These are phyloP conservation scores for Thermoascus crustaceus DNA, from an alignment of 2,329 filamentous ascomycete genomes.

Conservation along the genomic window DNA sequence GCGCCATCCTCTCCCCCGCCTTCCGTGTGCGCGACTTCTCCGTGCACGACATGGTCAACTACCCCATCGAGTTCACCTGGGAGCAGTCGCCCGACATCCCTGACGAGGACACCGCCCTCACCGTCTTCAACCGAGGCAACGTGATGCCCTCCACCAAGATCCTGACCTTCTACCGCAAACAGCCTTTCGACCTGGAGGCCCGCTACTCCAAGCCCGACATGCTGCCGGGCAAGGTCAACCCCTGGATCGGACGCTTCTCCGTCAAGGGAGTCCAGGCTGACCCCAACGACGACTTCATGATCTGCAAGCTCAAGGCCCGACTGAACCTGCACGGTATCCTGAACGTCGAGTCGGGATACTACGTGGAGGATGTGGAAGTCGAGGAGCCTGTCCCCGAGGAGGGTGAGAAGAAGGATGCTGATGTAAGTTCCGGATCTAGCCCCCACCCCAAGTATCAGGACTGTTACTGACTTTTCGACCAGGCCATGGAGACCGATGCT, in stretches of 20 bases:
- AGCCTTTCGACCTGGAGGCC: slow-evolving; percentile 92
- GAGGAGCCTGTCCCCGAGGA: slow-evolving; percentile 85
- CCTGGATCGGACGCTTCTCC: slow-evolving; percentile 96
- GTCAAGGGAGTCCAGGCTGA: slow-evolving; percentile 96
- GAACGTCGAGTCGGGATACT: slow-evolving; percentile 95
- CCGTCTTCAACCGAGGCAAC: slow-evolving; percentile 95
- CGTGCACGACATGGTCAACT: slow-evolving; percentile 94
- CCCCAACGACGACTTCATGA: slow-evolving; percentile 95
- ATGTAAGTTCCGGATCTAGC: slow-evolving; percentile 40
- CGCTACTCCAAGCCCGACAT: slow-evolving; percentile 80
- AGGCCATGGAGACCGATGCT: slow-evolving; percentile 81
- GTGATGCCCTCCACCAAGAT: slow-evolving; percentile 98
- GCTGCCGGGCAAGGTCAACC: slow-evolving; percentile 80
- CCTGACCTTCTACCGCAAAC: slow-evolving; percentile 97
- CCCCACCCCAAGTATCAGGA: background rate
- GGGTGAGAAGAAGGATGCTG: slow-evolving; percentile 54
- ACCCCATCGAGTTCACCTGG: slow-evolving; percentile 98
- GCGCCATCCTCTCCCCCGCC: slow-evolving; percentile 90
- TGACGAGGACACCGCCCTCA: slow-evolving; percentile 94
- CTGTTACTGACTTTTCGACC: slow-evolving; percentile 17
- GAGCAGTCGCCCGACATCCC: slow-evolving; percentile 98
- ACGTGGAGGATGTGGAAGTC: slow-evolving; percentile 93
- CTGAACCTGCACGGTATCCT: slow-evolving; percentile 94
- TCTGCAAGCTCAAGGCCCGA: slow-evolving; percentile 97
- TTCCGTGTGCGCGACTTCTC: slow-evolving; percentile 98